phyloP scores from a whole-genome alignment of 805 yeast species.

The Wickerhamomyces hampshirensis region DNA sequence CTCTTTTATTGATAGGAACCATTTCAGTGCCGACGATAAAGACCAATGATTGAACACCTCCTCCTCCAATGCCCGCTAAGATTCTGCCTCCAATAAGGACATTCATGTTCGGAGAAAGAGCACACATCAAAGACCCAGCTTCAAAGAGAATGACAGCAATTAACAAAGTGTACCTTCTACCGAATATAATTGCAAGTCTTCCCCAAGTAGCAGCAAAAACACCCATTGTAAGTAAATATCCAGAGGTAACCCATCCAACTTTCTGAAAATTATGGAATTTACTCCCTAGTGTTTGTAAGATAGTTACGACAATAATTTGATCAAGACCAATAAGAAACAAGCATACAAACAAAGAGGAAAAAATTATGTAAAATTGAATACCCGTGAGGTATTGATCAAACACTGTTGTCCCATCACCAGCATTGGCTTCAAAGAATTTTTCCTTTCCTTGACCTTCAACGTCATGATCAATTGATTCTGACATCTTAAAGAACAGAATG shows the following conservation, averaged over 20 bases:
- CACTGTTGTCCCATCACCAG: slow-evolving; percentile 17
- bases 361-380: slow-evolving; percentile 4
- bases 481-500: neutral
- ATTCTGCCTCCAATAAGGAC: slow-evolving; percentile 67
- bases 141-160: slow-evolving; percentile 31
- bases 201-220: slow-evolving; percentile 52
- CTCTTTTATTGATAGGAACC: slow-evolving; percentile 28
- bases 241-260: slow-evolving; percentile 55
- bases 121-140: slow-evolving; percentile 48
- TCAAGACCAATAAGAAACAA: slow-evolving; percentile 43
- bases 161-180: slow-evolving; percentile 46
- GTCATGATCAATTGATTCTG: neutral
- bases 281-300: slow-evolving; percentile 42
- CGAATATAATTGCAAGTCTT: slow-evolving; percentile 47
- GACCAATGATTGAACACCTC: slow-evolving; percentile 54
- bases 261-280: slow-evolving; percentile 44
- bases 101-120: slow-evolving; percentile 47
- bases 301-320: slow-evolving; percentile 49
- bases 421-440: slow-evolving; percentile 14
- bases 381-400: slow-evolving; percentile 12
- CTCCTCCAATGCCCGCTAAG: slow-evolving; percentile 66
- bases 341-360: slow-evolving; percentile 23
- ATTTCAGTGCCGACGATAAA: slow-evolving; percentile 52
- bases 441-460: neutral
- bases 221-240: slow-evolving; percentile 49